Evolutionary conservation across 169 alveolate genomes (phyloP).

Genomic region (Plasmodium vivax): DNA sequence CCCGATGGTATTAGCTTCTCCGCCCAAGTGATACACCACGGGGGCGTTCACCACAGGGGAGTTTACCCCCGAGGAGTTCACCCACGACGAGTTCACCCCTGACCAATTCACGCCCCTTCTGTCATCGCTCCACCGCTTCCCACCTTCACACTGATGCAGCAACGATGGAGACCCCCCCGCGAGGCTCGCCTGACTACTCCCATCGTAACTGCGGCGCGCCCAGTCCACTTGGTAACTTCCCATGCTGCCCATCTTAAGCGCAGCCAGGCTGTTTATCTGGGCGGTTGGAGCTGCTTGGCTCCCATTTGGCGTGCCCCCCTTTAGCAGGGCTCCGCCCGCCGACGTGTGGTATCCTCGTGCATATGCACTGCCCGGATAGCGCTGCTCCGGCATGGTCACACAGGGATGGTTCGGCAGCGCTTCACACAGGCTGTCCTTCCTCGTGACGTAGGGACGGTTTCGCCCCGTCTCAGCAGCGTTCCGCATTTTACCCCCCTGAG

Average conservation of each 20-base stretch:
- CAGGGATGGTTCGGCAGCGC: not conserved
- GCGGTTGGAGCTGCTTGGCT: not conserved
- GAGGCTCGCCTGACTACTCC: not conserved
- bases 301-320: not conserved
- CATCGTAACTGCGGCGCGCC: not conserved
- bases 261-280: not conserved
- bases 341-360: not conserved
- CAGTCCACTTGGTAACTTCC: not conserved
- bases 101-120: not conserved
- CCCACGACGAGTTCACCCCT: not conserved
- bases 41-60: not conserved
- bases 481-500: not conserved
- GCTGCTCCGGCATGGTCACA: not conserved
- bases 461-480: not conserved
- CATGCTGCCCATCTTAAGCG: not conserved
- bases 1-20: not conserved
- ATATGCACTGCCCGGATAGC: not conserved
- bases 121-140: not conserved
- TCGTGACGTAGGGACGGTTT: not conserved
- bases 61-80: not conserved
- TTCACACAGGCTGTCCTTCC: not conserved
- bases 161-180: not conserved
- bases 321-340: not conserved
- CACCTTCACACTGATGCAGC: not conserved
- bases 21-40: not conserved